Percentiles rank a stretch among this genome's conserved stretches.
phyloP scores from a whole-genome alignment of 192 early-diverging fungal genomes.

The Linnemannia exigua region DNA sequence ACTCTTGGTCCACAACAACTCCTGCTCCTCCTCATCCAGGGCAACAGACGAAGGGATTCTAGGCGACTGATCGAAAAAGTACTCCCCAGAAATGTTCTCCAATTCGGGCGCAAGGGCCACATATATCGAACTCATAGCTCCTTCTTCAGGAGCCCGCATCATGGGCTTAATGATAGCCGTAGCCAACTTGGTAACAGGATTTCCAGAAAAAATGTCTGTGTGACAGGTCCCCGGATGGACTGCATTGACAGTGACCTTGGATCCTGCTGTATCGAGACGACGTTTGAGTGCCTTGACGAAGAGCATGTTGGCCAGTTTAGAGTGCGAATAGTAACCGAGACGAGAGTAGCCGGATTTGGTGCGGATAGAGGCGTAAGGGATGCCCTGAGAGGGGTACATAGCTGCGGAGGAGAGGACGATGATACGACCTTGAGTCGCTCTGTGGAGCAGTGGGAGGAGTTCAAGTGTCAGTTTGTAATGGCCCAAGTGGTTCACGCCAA shows the following conservation, averaged over 20 bases:
- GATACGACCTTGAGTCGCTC: conserved; percentile 2
- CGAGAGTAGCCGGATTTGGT: conserved; percentile 4
- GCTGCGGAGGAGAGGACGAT: conserved; percentile 8
- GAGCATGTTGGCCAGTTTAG: conserved; percentile 20
- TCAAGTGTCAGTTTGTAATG: conserved; percentile 8
- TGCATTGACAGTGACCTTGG: conserved; percentile 2
- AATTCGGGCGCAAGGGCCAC: conserved; percentile 12
- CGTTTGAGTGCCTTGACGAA: conserved; percentile 11
- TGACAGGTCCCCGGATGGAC: background rate
- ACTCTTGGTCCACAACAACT: conserved; percentile 29
- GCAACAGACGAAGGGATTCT: conserved; percentile 3
- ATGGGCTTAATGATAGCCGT: background rate
- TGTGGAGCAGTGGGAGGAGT: conserved; percentile 12
- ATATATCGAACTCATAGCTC: conserved; percentile 1
- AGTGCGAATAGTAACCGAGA: background rate
- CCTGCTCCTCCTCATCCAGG: conserved; percentile 12
- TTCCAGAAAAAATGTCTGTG: background rate
- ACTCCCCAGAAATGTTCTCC: conserved; percentile 9
- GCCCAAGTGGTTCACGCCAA: conserved; percentile 16
- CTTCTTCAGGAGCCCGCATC: background rate
- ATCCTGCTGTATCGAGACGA: background rate
- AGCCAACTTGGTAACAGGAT: background rate
- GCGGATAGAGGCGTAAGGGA: background rate
- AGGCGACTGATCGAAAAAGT: conserved; percentile 31
- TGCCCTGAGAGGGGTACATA: background rate